Conservation (phyloP, 176 grass and related monocot species). For the Elymus sibiricus region DNA sequence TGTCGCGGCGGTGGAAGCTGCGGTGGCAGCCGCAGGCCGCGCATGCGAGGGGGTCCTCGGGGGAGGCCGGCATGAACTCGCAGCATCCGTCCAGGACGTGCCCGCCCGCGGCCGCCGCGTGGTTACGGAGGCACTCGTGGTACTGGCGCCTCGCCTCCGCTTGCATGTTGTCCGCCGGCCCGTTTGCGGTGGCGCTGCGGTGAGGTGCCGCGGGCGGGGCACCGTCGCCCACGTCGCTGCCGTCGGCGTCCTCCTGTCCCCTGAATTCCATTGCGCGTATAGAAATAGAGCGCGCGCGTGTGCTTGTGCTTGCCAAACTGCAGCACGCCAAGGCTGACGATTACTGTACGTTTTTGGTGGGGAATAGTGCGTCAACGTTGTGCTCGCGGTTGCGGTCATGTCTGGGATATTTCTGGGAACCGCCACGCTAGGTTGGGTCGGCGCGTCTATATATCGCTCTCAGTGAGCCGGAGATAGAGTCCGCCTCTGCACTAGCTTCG, state of each 20-base stretch:
- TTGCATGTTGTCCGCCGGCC: background rate
- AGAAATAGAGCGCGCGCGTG: background rate
- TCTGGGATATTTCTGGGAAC: constrained; percentile 16
- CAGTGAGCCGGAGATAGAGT: no score
- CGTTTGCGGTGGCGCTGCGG: background rate
- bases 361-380: constrained; percentile 11
- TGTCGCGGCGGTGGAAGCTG: constrained; percentile 74
- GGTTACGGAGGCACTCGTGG: constrained; percentile 56
- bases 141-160: constrained; percentile 18
- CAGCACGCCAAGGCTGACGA: background rate
- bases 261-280: constrained; percentile 35
- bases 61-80: constrained; percentile 60
- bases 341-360: background rate
- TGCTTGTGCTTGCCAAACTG: background rate
- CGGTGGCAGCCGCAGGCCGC: constrained; percentile 78
- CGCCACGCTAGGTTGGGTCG: background rate
- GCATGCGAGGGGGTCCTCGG: constrained; percentile 44
- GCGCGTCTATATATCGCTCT: no score
- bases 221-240: constrained; percentile 9
- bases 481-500: no score
- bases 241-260: constrained; percentile 21
- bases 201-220: constrained; percentile 13
- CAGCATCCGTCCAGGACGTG: constrained; percentile 61
- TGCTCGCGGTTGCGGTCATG: background rate
- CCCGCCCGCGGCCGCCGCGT: constrained; percentile 53